Evolutionary conservation across 257 asterid species (phyloP).

Genomic region (Striga asiatica): DNA sequence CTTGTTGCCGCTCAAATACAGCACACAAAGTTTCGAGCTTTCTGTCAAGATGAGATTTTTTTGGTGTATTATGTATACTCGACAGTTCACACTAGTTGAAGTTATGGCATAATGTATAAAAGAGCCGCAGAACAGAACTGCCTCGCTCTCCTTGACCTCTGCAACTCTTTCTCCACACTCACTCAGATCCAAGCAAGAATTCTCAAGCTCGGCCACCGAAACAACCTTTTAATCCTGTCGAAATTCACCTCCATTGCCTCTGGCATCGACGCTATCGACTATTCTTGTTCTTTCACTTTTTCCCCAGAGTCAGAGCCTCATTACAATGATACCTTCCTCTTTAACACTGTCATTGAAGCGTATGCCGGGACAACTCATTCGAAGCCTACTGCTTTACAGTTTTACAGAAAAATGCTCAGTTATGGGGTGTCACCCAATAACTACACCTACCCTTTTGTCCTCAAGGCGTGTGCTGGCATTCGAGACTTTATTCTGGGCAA

Average conservation of each 20-base stretch:
- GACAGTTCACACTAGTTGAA: no score
- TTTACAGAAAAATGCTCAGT: conserved; percentile 37
- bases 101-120: conserved; percentile 29
- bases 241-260: conserved; percentile 60
- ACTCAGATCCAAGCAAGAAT: conserved; percentile 46
- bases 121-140: conserved; percentile 65
- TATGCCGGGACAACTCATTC: conserved; percentile 35
- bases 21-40: no score
- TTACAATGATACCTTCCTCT: conserved; percentile 58
- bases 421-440: conserved; percentile 44
- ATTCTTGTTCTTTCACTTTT: conserved; percentile 55
- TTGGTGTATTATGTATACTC: no score
- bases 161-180: conserved; percentile 49
- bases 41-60: no score
- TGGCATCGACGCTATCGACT: conserved; percentile 29
- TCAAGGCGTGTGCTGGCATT: conserved; percentile 76
- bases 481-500: conserved; percentile 39
- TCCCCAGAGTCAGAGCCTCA: conserved; percentile 32
- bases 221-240: conserved; percentile 53
- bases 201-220: conserved; percentile 53
- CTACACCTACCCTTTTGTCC: conserved; percentile 66
- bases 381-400: conserved; percentile 29
- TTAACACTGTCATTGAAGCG: conserved; percentile 58
- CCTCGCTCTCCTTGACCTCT: conserved; percentile 47
- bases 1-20: no score